phyloP scores from a whole-genome alignment of 2,329 filamentous ascomycete species.

The Colletotrichum horii region DNA sequence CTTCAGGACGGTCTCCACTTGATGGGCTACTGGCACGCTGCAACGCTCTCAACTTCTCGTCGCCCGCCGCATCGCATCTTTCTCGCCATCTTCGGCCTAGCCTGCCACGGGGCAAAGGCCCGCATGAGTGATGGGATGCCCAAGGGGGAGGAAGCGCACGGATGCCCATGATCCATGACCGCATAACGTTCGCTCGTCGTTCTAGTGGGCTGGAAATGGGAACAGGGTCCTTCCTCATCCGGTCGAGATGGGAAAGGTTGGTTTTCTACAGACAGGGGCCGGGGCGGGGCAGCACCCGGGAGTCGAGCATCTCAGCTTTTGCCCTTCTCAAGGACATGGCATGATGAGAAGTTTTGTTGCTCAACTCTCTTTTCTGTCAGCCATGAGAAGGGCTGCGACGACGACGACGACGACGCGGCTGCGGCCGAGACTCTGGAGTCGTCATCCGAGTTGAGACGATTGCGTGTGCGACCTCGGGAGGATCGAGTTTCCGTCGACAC shows the following conservation, averaged over 20 bases:
- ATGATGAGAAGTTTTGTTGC: neutral
- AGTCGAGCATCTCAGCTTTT: neutral
- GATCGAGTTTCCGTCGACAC: neutral
- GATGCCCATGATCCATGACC: slow-evolving; percentile 15
- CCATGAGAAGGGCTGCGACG: neutral
- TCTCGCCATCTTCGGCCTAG: slow-evolving; percentile 1
- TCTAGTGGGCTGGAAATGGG: slow-evolving; percentile 2
- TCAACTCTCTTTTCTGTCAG: neutral
- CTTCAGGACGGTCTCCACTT: slow-evolving; percentile 6
- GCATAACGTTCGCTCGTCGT: slow-evolving; percentile 11
- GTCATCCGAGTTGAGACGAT: slow-evolving; percentile 18
- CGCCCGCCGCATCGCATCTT: neutral
- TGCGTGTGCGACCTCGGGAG: slow-evolving; percentile 11
- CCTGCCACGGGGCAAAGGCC: slow-evolving; percentile 10
- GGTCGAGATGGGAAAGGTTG: slow-evolving; percentile 11
- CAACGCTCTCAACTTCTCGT: neutral
- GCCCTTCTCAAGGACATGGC: neutral
- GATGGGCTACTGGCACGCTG: neutral
- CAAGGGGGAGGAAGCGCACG: neutral
- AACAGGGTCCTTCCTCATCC: slow-evolving; percentile 21
- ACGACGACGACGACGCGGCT: neutral
- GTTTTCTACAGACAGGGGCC: neutral
- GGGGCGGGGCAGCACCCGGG: neutral
- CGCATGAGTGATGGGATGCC: slow-evolving; percentile 8
- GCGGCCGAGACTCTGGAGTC: neutral